phyloP scores from a whole-genome alignment of 805 yeast genomes.

The Tetrapisispora taiwanensis region DNA sequence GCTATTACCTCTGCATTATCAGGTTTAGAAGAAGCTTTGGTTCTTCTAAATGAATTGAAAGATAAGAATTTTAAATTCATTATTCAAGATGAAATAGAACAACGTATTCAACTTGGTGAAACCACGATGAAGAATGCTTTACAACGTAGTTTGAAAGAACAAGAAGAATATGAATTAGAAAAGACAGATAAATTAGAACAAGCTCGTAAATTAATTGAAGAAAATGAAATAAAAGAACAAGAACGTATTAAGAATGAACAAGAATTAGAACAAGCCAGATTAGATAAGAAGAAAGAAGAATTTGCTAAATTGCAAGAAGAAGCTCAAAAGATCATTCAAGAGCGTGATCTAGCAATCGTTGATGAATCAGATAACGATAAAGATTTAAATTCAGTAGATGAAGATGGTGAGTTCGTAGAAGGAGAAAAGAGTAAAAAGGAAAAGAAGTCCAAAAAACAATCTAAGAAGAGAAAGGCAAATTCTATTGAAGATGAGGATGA shows the following conservation, averaged over 20 bases:
- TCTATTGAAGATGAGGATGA: constrained; percentile 25
- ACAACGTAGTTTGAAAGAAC: constrained; percentile 60
- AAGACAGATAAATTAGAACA: constrained; percentile 54
- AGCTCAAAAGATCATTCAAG: constrained; percentile 47
- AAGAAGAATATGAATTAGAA: constrained; percentile 51
- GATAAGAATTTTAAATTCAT: constrained; percentile 52
- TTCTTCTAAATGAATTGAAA: constrained; percentile 45
- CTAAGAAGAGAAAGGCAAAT: constrained; percentile 32
- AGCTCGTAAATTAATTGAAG: constrained; percentile 58
- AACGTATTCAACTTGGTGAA: constrained; percentile 79
- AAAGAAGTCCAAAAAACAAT: constrained; percentile 15
- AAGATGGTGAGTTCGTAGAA: constrained; percentile 18
- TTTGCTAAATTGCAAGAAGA: constrained; percentile 44
- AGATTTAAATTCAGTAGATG: constrained; percentile 29
- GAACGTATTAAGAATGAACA: constrained; percentile 40
- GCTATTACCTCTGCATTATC: constrained; percentile 48
- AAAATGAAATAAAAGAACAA: constrained; percentile 40
- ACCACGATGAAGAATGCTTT: constrained; percentile 65
- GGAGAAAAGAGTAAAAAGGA: constrained; percentile 24
- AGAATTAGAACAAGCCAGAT: constrained; percentile 36
- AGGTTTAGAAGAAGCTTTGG: constrained; percentile 56
- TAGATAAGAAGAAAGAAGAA: constrained; percentile 43
- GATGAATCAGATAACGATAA: constrained; percentile 32
- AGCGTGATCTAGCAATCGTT: constrained; percentile 38
- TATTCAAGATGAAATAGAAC: constrained; percentile 67